A percentile compares a stretch with the other conserved stretches of the same genome.
These are phyloP conservation scores for Lipomyces spencermartinsiae DNA, from an alignment of 805 yeast species.

Conservation along the genomic window DNA sequence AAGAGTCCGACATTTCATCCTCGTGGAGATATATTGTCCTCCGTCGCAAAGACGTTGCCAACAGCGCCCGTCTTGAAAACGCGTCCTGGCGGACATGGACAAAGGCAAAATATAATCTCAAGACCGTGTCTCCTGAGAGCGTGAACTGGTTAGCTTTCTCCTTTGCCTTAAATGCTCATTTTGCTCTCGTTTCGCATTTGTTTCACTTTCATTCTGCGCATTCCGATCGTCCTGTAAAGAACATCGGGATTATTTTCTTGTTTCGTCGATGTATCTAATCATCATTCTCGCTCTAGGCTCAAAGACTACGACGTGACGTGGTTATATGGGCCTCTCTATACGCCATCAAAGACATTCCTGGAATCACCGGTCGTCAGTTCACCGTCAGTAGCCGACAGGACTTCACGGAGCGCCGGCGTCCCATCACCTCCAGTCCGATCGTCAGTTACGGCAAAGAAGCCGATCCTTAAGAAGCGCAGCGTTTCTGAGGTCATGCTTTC, in stretches of 20 bases:
- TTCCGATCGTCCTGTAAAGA: neutral
- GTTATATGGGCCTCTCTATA: conserved; percentile 86
- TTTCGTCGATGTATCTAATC: neutral
- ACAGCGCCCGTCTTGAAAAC: conserved; percentile 77
- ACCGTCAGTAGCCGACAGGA: conserved; percentile 11
- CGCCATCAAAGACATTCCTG: conserved; percentile 24
- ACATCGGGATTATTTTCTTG: neutral
- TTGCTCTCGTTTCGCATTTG: neutral
- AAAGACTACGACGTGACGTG: conserved; percentile 97
- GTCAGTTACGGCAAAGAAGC: conserved; percentile 57
- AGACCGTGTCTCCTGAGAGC: conserved; percentile 86
- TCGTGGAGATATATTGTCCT: conserved; percentile 94
- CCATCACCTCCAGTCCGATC: conserved; percentile 33
- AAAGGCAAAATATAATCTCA: conserved; percentile 67
- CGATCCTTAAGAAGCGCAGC: conserved; percentile 86
- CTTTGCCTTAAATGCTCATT: neutral
- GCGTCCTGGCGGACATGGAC: conserved; percentile 98
- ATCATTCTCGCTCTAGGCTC: conserved; percentile 46
- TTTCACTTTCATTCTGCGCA: neutral
- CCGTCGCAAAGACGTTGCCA: conserved; percentile 83
- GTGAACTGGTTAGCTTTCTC: conserved; percentile 71
- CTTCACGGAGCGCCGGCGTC: conserved; percentile 12
- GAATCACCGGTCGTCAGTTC: conserved; percentile 10
- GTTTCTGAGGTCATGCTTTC: conserved; percentile 78
- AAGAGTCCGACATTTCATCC: conserved; percentile 87